Evolutionary conservation across 495 filamentous ascomycete species (phyloP).

Genomic region (Daldinia grandis): DNA sequence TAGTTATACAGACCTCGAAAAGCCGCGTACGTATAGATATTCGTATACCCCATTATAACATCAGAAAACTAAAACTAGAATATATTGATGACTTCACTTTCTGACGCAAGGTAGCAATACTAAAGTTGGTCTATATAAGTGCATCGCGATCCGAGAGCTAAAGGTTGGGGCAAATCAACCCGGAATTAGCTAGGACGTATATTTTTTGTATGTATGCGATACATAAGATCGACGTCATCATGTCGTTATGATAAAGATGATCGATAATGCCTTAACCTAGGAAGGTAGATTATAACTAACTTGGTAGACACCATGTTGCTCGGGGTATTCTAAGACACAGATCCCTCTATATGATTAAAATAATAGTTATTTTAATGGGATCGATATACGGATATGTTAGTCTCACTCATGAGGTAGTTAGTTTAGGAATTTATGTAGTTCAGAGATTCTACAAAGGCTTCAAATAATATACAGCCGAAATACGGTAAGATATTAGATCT

Average conservation of each 20-base stretch:
- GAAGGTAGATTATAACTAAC: too few species aligned
- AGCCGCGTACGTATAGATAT: background rate
- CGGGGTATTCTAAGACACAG: too few species aligned
- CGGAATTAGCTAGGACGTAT: constrained; percentile 2
- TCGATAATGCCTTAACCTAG: too few species aligned
- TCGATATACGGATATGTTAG: background rate
- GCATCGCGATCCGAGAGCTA: background rate
- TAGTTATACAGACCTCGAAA: too few species aligned
- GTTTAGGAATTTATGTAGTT: too few species aligned
- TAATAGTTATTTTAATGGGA: too few species aligned
- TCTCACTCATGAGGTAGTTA: constrained; percentile 10
- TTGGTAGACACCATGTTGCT: too few species aligned
- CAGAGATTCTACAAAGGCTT: constrained; percentile 11
- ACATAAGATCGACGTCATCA: constrained; percentile 31
- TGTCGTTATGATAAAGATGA: background rate
- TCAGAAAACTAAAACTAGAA: background rate
- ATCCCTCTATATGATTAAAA: too few species aligned
- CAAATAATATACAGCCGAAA: constrained; percentile 30
- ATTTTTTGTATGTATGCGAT: background rate
- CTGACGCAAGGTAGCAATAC: background rate
- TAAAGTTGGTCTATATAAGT: background rate
- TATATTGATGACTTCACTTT: constrained; percentile 9
- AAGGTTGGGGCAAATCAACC: background rate
- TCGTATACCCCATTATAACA: constrained; percentile 12
- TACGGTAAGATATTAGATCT: background rate